Evolutionary conservation across 306 rosid species (phyloP), one percentile per base, ranked within the genome.

Genomic region (Albizia julibrissin): DNA sequence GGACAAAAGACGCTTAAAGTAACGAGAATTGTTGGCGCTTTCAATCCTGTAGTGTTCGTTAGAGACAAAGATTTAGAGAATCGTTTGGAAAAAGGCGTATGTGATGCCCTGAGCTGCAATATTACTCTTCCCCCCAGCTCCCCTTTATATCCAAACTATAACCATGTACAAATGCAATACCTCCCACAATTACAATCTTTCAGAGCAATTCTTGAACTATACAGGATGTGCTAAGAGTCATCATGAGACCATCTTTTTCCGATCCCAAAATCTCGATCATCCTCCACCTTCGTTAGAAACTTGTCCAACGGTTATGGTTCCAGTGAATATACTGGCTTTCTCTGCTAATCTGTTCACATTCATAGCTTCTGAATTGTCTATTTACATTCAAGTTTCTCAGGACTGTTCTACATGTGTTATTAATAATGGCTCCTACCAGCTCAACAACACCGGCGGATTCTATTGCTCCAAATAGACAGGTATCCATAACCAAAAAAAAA

Each of bases 271-370:
- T 50, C n/a, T 16, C 16, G 58, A 50, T 16, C 6, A 0, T 50
- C 5, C n/a, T 18, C 58, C n/a, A 50, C 2, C 58, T 50, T 50
- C 22, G 18, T 16, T 50, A 50, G 8, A 5, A 50, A 0, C n/a
- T 16, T 50, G 58, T 18, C n/a, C 19, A 16, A 50, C 22, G n/a
- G 16, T 76, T 50, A 49, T 75, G 22, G 84, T 89, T 74, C 90
- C 89, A 4, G 21, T 3, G 2, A 18, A 2, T 14, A 43, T 15
- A 19, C 6, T 18, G 34, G 4, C 19, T 22, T 24, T 7, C 5
- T 33, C 52, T 24, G 5, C 13, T 29, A 19, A 72, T 18, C 84
- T 56, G n/a, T 75, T 75, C 54, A 9, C 1, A 10, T 77, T 37
- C 31, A 72, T 84, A 69, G 42, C 81, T 74, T 18, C 37, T 24